A percentile compares a stretch with the other conserved stretches of the same genome.
These are phyloP conservation scores for Rhizopogon sp. DNA, from an alignment of 768 basidiomycete species.

Conservation along the genomic window DNA sequence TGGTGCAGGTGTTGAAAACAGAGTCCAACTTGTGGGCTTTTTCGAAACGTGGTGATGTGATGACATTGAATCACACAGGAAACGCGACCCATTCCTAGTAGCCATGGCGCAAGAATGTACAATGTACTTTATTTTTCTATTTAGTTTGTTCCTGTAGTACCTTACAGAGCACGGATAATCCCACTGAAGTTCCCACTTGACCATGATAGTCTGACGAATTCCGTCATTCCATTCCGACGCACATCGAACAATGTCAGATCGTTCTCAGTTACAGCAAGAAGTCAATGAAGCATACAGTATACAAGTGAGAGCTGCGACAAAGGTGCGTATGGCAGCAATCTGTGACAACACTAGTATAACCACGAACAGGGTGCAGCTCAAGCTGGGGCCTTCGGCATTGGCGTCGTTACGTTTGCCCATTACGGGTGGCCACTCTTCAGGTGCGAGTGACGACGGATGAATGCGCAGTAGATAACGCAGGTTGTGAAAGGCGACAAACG, in stretches of 20 bases:
- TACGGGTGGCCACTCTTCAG: constrained; percentile 70
- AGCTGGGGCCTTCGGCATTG: constrained; percentile 50
- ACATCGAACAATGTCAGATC: constrained; percentile 20
- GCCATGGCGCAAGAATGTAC: too few relatives aligned
- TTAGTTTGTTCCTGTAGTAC: not conserved
- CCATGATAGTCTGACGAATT: not conserved
- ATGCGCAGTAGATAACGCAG: not conserved
- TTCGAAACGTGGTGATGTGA: constrained; percentile 27
- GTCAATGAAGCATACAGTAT: constrained; percentile 54
- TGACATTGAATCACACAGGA: not conserved
- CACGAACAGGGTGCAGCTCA: constrained; percentile 46
- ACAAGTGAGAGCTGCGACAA: constrained; percentile 53
- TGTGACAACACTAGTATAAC: not conserved
- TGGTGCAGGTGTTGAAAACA: constrained; percentile 33
- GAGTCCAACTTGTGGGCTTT: constrained; percentile 31
- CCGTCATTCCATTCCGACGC: not conserved
- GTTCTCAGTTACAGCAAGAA: constrained; percentile 45
- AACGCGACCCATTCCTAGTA: too few relatives aligned
- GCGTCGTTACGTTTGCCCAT: constrained; percentile 59
- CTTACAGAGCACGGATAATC: not conserved
- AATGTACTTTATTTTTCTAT: not conserved
- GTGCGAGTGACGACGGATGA: constrained; percentile 30
- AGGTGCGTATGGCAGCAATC: constrained; percentile 33
- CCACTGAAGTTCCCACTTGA: not conserved
- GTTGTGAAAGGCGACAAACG: constrained; percentile 59